These are phyloP conservation scores for Aphanoascus verrucosus DNA, from an alignment of 2,329 filamentous ascomycete species.

Conservation along the genomic window DNA sequence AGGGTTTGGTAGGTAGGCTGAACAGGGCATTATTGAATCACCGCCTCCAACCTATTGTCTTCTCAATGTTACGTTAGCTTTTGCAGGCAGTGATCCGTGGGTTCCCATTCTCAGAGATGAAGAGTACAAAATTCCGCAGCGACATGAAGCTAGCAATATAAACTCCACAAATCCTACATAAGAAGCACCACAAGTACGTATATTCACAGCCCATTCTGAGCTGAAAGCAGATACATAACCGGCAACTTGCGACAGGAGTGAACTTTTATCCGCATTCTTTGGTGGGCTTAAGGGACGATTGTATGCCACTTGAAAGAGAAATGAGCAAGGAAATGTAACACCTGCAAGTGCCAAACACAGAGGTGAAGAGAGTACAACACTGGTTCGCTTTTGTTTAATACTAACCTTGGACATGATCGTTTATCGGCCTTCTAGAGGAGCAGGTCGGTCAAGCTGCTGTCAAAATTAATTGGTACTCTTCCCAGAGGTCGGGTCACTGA, in stretches of 20 bases:
- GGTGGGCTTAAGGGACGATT: not conserved
- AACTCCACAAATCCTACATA: not conserved
- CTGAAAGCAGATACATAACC: not conserved
- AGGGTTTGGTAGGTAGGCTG: constrained; percentile 6
- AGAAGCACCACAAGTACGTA: not conserved
- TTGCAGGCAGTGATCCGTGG: not conserved
- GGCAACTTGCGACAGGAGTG: not conserved
- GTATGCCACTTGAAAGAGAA: not conserved
- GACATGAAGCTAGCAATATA: not conserved
- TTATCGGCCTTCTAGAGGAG: not conserved
- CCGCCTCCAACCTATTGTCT: not conserved
- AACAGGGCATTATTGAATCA: constrained; percentile 9
- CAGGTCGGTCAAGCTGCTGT: not conserved
- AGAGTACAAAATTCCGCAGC: not conserved
- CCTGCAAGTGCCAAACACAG: not conserved
- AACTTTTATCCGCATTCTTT: not conserved
- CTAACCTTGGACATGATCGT: constrained; percentile 3
- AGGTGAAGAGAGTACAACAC: not conserved
- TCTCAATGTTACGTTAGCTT: not conserved
- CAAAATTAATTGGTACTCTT: not conserved
- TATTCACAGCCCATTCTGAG: not conserved
- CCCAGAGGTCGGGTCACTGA: not conserved
- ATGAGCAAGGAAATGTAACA: not conserved
- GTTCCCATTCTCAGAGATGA: not conserved
- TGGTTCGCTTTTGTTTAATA: not conserved